Evolutionary conservation across 208 protist species (phyloP), one percentile per base, ranked within the genome.

Genomic region (Paratrypanosoma confusum): DNA sequence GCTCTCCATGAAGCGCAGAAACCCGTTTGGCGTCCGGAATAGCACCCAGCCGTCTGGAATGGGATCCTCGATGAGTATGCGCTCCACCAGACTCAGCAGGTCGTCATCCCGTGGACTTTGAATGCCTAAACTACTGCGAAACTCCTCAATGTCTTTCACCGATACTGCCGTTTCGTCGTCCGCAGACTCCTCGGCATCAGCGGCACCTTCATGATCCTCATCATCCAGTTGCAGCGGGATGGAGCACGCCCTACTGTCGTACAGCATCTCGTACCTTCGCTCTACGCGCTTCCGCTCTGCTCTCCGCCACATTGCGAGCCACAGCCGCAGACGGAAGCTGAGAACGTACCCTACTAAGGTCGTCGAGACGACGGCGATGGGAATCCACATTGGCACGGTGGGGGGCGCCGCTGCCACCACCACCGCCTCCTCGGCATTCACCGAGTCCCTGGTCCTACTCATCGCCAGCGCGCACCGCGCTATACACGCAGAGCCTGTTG

Each of bases 21-120:
- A 68, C 16, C 83, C 83, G 3, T 76, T 65, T 21, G 73, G 74
- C n/a, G 76, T 89, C 41, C 83, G 83, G 49, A 85, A 92, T 37
- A 92, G 58, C 37, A 87, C 79, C 83, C 83, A 92, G 0, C 79
- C 83, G 27, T 89, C 77, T 0, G 83, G 83, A 32, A 92, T 76
- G n/a, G 62, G 38, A 39, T 92, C 83, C 7, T 77, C 71, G 35
- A 89, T 58, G 7, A 92, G 57, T 76, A 92, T 84, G 20, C 81
- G 65, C 52, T 88, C 77, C 10, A 92, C 66, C 5, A 88, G 70
- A 11, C 50, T 55, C 24, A 87, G 56, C 10, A 92, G 60, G 42
- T 92, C 83, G 55, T 86, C 73, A 39, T 92, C 83, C 23, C 83
- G 83, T 5, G 83, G 79, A 24, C 70, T 57, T 18, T 67, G 76